phyloP scores from a whole-genome alignment of 169 alveolate genomes.

The Plasmodium coatneyi region DNA sequence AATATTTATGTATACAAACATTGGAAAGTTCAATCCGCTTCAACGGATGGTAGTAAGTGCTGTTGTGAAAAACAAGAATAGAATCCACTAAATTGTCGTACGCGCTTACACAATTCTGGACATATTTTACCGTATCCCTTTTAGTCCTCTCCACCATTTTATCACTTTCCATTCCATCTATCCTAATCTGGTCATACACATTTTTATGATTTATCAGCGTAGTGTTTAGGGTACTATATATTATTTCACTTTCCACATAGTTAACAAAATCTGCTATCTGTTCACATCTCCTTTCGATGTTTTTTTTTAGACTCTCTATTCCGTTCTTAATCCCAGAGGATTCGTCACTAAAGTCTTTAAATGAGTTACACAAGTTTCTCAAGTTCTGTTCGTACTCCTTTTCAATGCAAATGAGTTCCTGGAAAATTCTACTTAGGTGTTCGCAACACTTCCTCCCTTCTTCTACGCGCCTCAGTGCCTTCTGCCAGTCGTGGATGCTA shows the following conservation, averaged over 20 bases:
- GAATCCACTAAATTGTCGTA: conserved; percentile 32
- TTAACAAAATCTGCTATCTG: conserved; percentile 63
- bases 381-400: conserved; percentile 51
- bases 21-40: conserved; percentile 62
- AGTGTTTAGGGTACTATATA: conserved; percentile 42
- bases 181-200: conserved; percentile 52
- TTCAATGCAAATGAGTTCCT: conserved; percentile 34
- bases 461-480: conserved; percentile 48
- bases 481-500: conserved; percentile 56
- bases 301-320: conserved; percentile 38
- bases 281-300: conserved; percentile 64
- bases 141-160: conserved; percentile 30
- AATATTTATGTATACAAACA: conserved; percentile 42
- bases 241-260: conserved; percentile 44
- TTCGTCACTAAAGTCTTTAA: conserved; percentile 25
- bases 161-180: conserved; percentile 60
- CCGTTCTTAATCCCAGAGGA: conserved; percentile 62
- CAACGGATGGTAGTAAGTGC: conserved; percentile 45
- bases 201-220: conserved; percentile 43
- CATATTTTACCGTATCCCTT: conserved; percentile 39
- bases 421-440: conserved; percentile 15
- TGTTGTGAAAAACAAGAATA: conserved; percentile 52
- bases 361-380: conserved; percentile 20
- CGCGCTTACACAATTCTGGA: conserved; percentile 41
- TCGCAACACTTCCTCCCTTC: conserved; percentile 63